Conservation (phyloP, 257 asterid species). For the Ilex aquifolium region DNA sequence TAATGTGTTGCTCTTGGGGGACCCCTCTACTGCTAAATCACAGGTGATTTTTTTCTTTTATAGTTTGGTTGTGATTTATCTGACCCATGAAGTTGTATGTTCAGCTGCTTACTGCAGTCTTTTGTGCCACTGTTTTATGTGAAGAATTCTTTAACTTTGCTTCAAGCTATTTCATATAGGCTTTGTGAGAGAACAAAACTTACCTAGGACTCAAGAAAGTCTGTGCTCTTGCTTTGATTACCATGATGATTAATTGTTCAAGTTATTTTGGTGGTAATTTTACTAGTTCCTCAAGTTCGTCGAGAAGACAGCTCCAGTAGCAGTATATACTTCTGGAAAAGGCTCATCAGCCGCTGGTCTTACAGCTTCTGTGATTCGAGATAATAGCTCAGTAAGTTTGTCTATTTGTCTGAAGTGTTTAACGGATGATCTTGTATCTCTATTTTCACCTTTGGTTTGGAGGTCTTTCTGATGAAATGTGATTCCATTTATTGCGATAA, state of each 20-base stretch:
- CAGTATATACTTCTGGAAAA: slow-evolving; percentile 96
- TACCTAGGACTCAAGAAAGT: too few relatives aligned
- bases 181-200: too few relatives aligned
- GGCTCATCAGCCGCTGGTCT: slow-evolving; percentile 99
- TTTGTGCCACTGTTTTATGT: too few relatives aligned
- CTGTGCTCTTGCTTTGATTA: too few relatives aligned
- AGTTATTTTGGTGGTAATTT: not conserved
- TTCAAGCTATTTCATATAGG: too few relatives aligned
- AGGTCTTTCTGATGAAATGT: slow-evolving; percentile 6
- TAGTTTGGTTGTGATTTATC: not conserved
- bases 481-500: slow-evolving; percentile 2
- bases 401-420: not conserved
- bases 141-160: too few relatives aligned
- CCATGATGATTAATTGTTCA: too few relatives aligned
- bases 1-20: slow-evolving; percentile 93
- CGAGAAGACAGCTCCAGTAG: slow-evolving; percentile 97
- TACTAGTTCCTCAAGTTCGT: slow-evolving; percentile 91
- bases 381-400: slow-evolving; percentile 83
- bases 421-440: too few relatives aligned
- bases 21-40: slow-evolving; percentile 98
- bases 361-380: slow-evolving; percentile 96
- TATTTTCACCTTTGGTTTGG: slow-evolving; percentile 1
- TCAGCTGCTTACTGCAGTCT: not conserved
- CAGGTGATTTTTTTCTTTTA: slow-evolving; percentile 48
- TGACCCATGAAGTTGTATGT: not conserved